These are phyloP conservation scores for Lavandula angustifolia DNA, from an alignment of 257 asterid species.

Conservation along the genomic window DNA sequence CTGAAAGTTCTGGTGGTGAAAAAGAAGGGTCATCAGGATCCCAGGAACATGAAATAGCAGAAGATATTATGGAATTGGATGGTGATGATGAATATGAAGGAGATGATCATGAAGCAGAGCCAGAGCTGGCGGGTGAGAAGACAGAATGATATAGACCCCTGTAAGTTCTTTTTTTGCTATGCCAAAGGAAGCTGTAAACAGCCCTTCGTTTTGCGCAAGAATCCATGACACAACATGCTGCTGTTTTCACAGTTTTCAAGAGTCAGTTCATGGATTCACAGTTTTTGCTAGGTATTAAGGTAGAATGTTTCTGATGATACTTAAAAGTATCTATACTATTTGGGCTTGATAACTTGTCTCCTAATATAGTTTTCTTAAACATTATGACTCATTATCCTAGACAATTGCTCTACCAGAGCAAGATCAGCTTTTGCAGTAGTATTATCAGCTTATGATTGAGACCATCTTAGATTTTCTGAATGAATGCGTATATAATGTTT, in stretches of 20 bases:
- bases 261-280: constrained; percentile 1
- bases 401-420: background rate
- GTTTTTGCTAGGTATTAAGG: constrained; percentile 15
- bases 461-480: too few relatives aligned
- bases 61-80: constrained; percentile 15
- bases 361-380: background rate
- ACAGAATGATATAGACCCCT: constrained; percentile 15
- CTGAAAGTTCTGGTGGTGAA: constrained; percentile 29
- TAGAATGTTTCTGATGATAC: background rate
- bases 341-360: background rate
- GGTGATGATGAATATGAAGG: constrained; percentile 35
- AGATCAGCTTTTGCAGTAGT: background rate
- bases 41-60: constrained; percentile 3
- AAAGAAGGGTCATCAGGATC: constrained; percentile 25
- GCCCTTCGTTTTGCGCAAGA: constrained; percentile 3
- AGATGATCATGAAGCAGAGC: constrained; percentile 30
- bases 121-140: constrained; percentile 11
- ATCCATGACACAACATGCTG: background rate
- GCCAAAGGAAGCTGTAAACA: background rate
- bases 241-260: constrained; percentile 4
- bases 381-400: background rate
- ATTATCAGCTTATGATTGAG: too few relatives aligned
- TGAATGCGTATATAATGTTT: background rate
- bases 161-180: constrained; percentile 9
- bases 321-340: background rate